A percentile compares a stretch with the other conserved stretches of the same genome.
Evolutionary conservation across 305 asterid species (phyloP).

Genomic region (Fraxinus albicans): DNA sequence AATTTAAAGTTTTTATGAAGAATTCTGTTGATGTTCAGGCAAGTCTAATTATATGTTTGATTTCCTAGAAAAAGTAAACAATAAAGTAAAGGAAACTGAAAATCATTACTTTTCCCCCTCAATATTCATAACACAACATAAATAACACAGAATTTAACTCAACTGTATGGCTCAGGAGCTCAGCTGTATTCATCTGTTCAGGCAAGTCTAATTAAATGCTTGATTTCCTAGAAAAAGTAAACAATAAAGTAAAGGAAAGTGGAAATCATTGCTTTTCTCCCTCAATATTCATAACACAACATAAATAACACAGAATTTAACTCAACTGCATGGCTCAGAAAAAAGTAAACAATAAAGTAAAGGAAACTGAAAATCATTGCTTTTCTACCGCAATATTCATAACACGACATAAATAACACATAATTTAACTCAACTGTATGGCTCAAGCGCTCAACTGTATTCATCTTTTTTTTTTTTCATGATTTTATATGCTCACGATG

Average conservation of each 20-base stretch:
- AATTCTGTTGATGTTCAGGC: background rate
- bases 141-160: too few relatives aligned
- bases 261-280: background rate
- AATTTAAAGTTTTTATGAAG: background rate
- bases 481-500: background rate
- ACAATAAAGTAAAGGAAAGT: background rate
- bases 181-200: background rate
- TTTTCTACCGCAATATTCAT: background rate
- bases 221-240: background rate
- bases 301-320: background rate
- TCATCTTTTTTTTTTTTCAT: background rate
- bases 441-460: background rate
- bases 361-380: background rate
- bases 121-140: too few relatives aligned
- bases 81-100: too few relatives aligned
- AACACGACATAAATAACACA: background rate
- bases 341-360: background rate
- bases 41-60: background rate
- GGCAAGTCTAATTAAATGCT: background rate
- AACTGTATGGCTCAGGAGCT: too few relatives aligned
- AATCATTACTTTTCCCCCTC: too few relatives aligned
- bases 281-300: background rate
- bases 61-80: background rate
- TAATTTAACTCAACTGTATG: background rate
- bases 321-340: background rate